These are phyloP conservation scores for Pinus taeda DNA, from an alignment of 75 land plant species.

Conservation along the genomic window DNA sequence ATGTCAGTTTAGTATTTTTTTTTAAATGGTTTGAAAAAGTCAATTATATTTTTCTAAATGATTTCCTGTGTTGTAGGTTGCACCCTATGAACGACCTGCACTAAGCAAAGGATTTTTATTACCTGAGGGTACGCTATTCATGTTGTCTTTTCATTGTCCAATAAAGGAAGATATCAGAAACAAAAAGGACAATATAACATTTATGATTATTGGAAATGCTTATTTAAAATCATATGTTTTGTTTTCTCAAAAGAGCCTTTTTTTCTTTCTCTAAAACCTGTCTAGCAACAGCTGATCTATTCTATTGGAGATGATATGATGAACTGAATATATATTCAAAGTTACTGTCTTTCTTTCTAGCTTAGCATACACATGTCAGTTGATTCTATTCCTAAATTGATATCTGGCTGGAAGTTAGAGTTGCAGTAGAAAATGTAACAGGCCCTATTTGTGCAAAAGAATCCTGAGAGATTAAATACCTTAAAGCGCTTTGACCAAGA, in stretches of 20 bases:
- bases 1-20: too few relatives aligned
- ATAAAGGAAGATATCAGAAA: not conserved
- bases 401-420: not conserved
- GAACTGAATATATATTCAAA: not conserved
- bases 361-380: too few relatives aligned
- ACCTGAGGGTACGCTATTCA: conserved; percentile 70
- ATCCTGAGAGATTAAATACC: not conserved
- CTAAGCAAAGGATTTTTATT: conserved; percentile 90
- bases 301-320: not conserved
- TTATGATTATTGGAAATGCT: not conserved
- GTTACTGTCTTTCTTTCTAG: not conserved
- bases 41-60: too few relatives aligned
- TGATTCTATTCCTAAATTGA: not conserved
- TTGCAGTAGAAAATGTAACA: not conserved
- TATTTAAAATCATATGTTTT: not conserved
- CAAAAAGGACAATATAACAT: conserved; percentile 3
- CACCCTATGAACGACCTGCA: conserved; percentile 94
- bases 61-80: conserved; percentile 48
- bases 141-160: not conserved
- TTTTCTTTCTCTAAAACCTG: not conserved
- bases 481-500: not conserved
- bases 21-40: too few relatives aligned
- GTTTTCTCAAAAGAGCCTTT: too few relatives aligned
- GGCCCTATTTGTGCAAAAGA: not conserved
- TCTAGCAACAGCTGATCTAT: not conserved